Conservation (phyloP, 106 monocot species). For the Dioscorea zingiberensis region DNA sequence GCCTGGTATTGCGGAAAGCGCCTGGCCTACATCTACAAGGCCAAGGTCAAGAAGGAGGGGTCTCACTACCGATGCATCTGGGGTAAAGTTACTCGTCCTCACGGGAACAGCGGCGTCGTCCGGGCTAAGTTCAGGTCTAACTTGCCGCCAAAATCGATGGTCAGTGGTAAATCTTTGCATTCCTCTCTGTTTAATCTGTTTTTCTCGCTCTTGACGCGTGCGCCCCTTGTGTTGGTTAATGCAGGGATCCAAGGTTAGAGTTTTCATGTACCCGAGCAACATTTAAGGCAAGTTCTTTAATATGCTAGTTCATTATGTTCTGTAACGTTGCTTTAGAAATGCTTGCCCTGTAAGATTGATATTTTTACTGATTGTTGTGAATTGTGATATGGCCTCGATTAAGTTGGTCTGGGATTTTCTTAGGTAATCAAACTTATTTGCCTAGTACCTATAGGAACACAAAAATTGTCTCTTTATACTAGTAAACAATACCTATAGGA, state of each 20-base stretch:
- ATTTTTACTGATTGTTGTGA: too few species aligned
- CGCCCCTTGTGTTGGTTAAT: neutral
- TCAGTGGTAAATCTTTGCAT: neutral
- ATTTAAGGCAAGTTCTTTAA: conserved; percentile 8
- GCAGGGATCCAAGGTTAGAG: conserved; percentile 29
- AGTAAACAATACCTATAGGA: too few species aligned
- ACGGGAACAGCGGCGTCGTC: conserved; percentile 51
- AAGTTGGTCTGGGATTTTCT: too few species aligned
- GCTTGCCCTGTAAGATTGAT: too few species aligned
- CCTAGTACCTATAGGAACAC: too few species aligned
- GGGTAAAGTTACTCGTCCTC: conserved; percentile 44
- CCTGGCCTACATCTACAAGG: conserved; percentile 40
- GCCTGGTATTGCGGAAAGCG: conserved; percentile 38
- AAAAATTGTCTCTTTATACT: too few species aligned
- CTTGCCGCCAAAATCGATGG: conserved; percentile 44
- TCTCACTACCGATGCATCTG: conserved; percentile 36
- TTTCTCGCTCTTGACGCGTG: neutral
- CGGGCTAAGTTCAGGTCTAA: conserved; percentile 55
- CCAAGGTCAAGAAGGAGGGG: conserved; percentile 34
- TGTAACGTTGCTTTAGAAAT: too few species aligned
- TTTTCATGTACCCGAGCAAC: conserved; percentile 40
- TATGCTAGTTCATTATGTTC: neutral
- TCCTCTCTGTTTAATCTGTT: neutral
- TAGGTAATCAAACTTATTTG: too few species aligned
- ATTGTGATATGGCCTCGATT: too few species aligned